Evolutionary conservation across 2,329 filamentous ascomycete genomes (phyloP).

Genomic region (Lachnellula arida): DNA sequence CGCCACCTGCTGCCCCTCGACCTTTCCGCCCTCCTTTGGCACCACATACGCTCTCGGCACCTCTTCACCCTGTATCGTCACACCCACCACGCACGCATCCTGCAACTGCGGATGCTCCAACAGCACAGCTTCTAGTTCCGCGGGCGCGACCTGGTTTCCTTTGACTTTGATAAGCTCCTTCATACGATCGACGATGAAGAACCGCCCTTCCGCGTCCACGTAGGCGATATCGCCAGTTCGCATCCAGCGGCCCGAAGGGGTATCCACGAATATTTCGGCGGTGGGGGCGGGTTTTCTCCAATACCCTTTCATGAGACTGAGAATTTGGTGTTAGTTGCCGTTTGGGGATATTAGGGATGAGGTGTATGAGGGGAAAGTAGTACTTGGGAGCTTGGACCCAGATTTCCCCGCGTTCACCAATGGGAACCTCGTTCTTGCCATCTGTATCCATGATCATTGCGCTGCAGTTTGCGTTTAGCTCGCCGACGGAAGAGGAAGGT

Average conservation of each 20-base stretch:
- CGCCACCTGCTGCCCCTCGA: conserved; percentile 43
- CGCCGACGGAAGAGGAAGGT: conserved; percentile 52
- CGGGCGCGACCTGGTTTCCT: conserved; percentile 45
- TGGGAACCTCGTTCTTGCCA: conserved; percentile 26
- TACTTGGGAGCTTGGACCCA: conserved; percentile 58
- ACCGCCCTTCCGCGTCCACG: conserved; percentile 69
- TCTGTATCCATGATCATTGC: conserved; percentile 55
- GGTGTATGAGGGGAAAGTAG: not conserved
- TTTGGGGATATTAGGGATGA: not conserved
- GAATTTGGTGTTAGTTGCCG: not conserved
- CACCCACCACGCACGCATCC: conserved; percentile 44
- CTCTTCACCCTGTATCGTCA: conserved; percentile 44
- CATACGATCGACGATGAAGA: conserved; percentile 75
- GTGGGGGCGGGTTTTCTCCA: conserved; percentile 62
- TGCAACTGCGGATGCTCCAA: conserved; percentile 36
- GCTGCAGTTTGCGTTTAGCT: conserved; percentile 63
- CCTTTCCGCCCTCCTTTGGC: conserved; percentile 29
- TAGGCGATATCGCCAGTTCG: conserved; percentile 49
- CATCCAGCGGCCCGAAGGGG: conserved; percentile 66
- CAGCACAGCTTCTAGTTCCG: conserved; percentile 43
- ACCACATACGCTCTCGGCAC: conserved; percentile 58
- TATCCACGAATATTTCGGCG: conserved; percentile 54
- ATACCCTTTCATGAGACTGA: conserved; percentile 51
- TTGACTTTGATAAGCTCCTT: conserved; percentile 46
- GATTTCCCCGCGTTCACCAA: conserved; percentile 61